Conservation (phyloP, 164 flowering plant genomes). For the Aristolochia contorta region DNA sequence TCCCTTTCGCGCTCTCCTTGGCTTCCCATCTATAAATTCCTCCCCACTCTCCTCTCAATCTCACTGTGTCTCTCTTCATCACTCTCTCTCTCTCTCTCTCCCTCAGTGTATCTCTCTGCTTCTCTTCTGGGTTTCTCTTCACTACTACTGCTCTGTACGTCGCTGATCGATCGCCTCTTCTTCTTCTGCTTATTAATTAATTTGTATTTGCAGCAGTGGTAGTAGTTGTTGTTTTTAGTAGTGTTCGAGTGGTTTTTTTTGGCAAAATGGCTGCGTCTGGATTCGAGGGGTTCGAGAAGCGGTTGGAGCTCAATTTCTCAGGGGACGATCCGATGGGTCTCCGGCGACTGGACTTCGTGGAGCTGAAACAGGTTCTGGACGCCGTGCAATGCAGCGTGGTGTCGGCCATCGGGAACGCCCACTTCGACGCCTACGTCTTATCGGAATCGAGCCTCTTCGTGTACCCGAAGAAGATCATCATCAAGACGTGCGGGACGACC, state of each 20-base stretch:
- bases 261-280: slow-evolving; percentile 82
- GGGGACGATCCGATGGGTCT: slow-evolving; percentile 59
- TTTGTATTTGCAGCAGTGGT: too few relatives aligned
- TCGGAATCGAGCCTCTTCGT: slow-evolving; percentile 91
- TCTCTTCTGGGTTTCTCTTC: neutral
- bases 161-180: too few relatives aligned
- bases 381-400: slow-evolving; percentile 89
- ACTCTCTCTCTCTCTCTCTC: slow-evolving; percentile 18
- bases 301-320: slow-evolving; percentile 77
- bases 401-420: slow-evolving; percentile 60
- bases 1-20: slow-evolving; percentile 6
- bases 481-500: slow-evolving; percentile 97
- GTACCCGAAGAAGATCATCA: slow-evolving; percentile 72
- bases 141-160: neutral
- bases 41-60: slow-evolving; percentile 8
- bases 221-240: too few relatives aligned
- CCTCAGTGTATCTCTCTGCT: neutral
- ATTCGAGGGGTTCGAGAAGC: slow-evolving; percentile 85
- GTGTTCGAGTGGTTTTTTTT: too few relatives aligned
- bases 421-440: slow-evolving; percentile 77
- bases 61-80: slow-evolving; percentile 1
- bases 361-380: slow-evolving; percentile 39
- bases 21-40: slow-evolving; percentile 1
- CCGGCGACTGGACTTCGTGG: slow-evolving; percentile 35
- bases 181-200: too few relatives aligned